Conservation (phyloP, 78 protist genomes). For the Speleostelium caveatum region DNA sequence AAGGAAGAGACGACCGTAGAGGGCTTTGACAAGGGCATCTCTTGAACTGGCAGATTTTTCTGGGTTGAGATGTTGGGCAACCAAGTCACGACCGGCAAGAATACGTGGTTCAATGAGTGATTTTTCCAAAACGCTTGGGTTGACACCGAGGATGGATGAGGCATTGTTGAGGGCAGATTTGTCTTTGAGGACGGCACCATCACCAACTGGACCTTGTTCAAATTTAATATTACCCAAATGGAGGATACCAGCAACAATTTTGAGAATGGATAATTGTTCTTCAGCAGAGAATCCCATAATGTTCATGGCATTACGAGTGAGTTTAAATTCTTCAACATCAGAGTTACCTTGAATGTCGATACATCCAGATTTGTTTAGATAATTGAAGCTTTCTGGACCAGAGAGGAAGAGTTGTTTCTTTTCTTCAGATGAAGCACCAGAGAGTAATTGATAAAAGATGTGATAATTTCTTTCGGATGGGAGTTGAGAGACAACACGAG, state of each 20-base stretch:
- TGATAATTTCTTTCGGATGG: conserved; percentile 97
- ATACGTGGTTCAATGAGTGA: conserved; percentile 85
- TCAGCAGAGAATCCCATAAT: conserved; percentile 82
- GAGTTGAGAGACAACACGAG: conserved; percentile 91
- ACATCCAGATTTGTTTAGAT: conserved; percentile 71
- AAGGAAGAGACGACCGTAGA: conserved; percentile 95
- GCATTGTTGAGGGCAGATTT: conserved; percentile 54
- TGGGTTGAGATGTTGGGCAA: conserved; percentile 82
- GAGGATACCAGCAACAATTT: conserved; percentile 88
- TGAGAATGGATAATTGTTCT: conserved; percentile 73
- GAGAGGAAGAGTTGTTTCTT: conserved; percentile 64
- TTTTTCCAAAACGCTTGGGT: conserved; percentile 47
- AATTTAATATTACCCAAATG: conserved; percentile 91
- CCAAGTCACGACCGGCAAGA: conserved; percentile 88
- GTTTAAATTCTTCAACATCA: conserved; percentile 75
- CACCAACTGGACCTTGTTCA: conserved; percentile 62
- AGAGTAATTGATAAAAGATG: conserved; percentile 97
- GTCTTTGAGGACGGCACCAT: conserved; percentile 58
- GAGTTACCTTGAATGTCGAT: conserved; percentile 70
- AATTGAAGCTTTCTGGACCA: conserved; percentile 76
- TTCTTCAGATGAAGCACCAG: conserved; percentile 85
- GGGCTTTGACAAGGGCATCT: conserved; percentile 96
- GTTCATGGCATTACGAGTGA: conserved; percentile 79
- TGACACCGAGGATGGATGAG: conserved; percentile 72
- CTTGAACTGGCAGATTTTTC: conserved; percentile 83